Conservation (phyloP, 176 grass and related monocot genomes). For the Eremochloa ophiuroides region DNA sequence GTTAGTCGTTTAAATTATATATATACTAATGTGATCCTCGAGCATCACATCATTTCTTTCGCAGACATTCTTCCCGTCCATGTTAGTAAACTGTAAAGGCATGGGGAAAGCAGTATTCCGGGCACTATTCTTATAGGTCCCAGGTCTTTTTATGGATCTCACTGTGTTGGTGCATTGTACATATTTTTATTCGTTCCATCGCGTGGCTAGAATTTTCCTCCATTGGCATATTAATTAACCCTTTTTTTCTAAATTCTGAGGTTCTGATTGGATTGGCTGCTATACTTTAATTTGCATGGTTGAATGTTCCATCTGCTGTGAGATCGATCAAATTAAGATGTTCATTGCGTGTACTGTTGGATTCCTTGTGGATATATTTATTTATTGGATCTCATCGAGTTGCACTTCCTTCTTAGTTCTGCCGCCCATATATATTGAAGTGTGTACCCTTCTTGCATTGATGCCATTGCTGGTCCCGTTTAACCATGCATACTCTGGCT, state of each 20-base stretch:
- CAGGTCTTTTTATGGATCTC: constrained; percentile 58
- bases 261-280: not conserved
- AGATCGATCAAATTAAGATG: not conserved
- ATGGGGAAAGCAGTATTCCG: constrained; percentile 55
- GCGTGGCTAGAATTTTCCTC: constrained; percentile 29
- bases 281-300: not conserved
- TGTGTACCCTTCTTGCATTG: not conserved
- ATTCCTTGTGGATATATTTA: not conserved
- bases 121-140: constrained; percentile 55
- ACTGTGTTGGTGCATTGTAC: constrained; percentile 55
- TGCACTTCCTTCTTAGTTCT: not conserved
- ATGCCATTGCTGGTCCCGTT: not conserved
- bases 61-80: constrained; percentile 46
- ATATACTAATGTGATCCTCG: not conserved
- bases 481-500: not conserved
- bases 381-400: not conserved
- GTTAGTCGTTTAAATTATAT: constrained; percentile 20
- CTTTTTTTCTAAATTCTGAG: constrained; percentile 11
- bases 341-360: not conserved
- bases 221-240: constrained; percentile 14
- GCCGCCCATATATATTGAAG: not conserved
- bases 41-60: constrained; percentile 51
- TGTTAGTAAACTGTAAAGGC: constrained; percentile 63
- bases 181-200: constrained; percentile 54
- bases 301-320: not conserved